Evolutionary conservation across 192 early-diverging fungal genomes (phyloP).

Genomic region (Podila horticola): DNA sequence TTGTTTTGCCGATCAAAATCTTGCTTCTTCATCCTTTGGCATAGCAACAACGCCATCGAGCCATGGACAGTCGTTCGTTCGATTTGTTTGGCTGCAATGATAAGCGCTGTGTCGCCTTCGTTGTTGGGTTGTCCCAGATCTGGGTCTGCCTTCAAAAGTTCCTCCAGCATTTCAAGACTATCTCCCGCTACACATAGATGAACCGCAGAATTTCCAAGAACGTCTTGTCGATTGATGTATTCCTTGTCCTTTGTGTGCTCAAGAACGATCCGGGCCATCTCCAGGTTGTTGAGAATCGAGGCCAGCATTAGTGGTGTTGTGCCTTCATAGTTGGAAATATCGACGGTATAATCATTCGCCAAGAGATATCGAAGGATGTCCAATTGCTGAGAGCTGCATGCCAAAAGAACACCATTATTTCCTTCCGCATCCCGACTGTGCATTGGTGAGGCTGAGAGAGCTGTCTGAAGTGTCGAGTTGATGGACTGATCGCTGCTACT

Average conservation of each 20-base stretch:
- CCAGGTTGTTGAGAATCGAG: constrained; percentile 29
- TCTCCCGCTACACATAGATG: constrained; percentile 15
- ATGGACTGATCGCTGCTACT: constrained; percentile 15
- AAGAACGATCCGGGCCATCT: constrained; percentile 37
- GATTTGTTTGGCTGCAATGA: constrained; percentile 29
- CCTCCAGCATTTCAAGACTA: constrained; percentile 12
- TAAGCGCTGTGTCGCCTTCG: constrained; percentile 49
- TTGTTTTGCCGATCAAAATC: constrained; percentile 50
- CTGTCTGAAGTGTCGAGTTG: constrained; percentile 5
- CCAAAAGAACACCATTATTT: constrained; percentile 52
- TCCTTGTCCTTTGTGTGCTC: constrained; percentile 11
- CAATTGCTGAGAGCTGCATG: constrained; percentile 42
- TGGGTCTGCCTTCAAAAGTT: constrained; percentile 24
- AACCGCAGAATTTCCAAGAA: constrained; percentile 51
- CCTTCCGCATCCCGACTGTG: constrained; percentile 53
- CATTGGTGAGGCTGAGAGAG: constrained; percentile 13
- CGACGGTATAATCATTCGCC: constrained; percentile 11
- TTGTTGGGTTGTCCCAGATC: constrained; percentile 43
- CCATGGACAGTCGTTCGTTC: constrained; percentile 9
- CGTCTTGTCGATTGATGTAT: constrained; percentile 47
- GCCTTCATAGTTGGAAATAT: constrained; percentile 47
- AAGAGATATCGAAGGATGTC: constrained; percentile 35
- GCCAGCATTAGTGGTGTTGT: constrained; percentile 56
- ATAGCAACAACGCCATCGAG: constrained; percentile 9
- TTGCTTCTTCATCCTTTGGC: constrained; percentile 17